A percentile compares a stretch with the other conserved stretches of the same genome.
Conservation (phyloP, 257 asterid genomes). For the Salvia miltiorrhiza region DNA sequence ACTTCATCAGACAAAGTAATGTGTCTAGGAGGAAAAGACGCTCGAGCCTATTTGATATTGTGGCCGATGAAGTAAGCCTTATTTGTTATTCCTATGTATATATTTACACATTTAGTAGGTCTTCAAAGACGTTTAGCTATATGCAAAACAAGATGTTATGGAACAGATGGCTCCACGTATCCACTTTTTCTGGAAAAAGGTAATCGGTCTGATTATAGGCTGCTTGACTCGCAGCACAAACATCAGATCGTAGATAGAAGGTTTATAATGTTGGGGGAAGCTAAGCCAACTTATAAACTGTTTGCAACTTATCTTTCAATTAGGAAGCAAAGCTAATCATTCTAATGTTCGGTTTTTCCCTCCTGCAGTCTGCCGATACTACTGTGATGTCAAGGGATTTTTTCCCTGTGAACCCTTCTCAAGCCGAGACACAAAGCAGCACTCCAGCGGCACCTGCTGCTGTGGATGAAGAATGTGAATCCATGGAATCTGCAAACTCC, state of each 20-base stretch:
- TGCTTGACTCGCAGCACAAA: not conserved
- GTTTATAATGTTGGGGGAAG: not conserved
- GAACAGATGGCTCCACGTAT: not conserved
- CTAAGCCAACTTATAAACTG: not conserved
- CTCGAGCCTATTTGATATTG: constrained; percentile 94
- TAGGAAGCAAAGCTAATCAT: constrained; percentile 8
- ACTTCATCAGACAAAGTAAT: constrained; percentile 90
- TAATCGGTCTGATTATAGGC: not conserved
- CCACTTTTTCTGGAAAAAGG: not conserved
- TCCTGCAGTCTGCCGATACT: constrained; percentile 56
- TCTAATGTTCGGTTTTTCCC: not conserved
- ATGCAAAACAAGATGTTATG: not conserved
- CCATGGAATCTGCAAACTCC: constrained; percentile 79
- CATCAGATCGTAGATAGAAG: not conserved
- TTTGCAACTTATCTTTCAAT: not conserved
- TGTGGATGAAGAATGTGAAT: constrained; percentile 79
- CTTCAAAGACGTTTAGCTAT: not conserved
- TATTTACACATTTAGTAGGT: not conserved
- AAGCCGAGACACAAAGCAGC: constrained; percentile 53
- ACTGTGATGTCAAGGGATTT: constrained; percentile 59
- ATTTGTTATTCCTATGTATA: not conserved
- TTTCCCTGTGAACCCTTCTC: constrained; percentile 45
- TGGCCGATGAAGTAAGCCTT: constrained; percentile 84
- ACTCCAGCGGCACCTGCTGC: constrained; percentile 39
- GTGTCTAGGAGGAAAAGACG: constrained; percentile 93